Base-by-base conservation (phyloP, 257 asterid genomes). In the Mentha longifolia region DNA sequence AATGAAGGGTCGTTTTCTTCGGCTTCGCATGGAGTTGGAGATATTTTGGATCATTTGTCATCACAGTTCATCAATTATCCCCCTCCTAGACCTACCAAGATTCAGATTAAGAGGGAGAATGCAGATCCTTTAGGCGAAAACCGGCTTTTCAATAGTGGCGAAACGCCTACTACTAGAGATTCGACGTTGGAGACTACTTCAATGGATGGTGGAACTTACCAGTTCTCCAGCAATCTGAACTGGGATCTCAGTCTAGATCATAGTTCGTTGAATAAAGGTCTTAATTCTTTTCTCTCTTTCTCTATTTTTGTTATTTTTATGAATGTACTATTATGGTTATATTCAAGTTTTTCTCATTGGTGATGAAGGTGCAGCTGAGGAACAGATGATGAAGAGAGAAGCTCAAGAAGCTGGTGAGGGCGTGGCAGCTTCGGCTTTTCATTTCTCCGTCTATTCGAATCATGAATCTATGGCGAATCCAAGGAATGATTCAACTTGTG, bases 321-420 rank as follows among this genome's bases (percentile, higher is more conserved):
- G 16, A 9, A 20, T 65, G 42, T 14, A 22, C 25, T 81, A 37
- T 68, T 76, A 22, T 22, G 2, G 25, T 22, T 22, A 22, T 22
- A 2, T 22, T 22, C 25, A 17, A 6, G 22, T 51, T 50, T 71
- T 62, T 63, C 45, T 62, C 49, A 5, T 69, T 62, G 12, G 47
- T 64, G 9, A 57, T 69, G 51, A 80, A 89, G 96, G 83, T 67
- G 85, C 92, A 39, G 76, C 87, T 10, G 99, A 89, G 77, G 98
- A 94, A 80, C 78, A 72, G 54, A 85, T 89, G 63, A 85, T 89
- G 70, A 91, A 89, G 80, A 91, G 83, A 80, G 97, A 91, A 80
- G 92, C 89, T 80, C 93, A 88, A 81, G 93, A 86, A 65, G 96
- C 89, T 77, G 97, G 95, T 61, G 98, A 91, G 81, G 97, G 89